A percentile compares a stretch with the other conserved stretches of the same genome.
phyloP scores from a whole-genome alignment of 495 filamentous ascomycete species.

The Podospora didyma region DNA sequence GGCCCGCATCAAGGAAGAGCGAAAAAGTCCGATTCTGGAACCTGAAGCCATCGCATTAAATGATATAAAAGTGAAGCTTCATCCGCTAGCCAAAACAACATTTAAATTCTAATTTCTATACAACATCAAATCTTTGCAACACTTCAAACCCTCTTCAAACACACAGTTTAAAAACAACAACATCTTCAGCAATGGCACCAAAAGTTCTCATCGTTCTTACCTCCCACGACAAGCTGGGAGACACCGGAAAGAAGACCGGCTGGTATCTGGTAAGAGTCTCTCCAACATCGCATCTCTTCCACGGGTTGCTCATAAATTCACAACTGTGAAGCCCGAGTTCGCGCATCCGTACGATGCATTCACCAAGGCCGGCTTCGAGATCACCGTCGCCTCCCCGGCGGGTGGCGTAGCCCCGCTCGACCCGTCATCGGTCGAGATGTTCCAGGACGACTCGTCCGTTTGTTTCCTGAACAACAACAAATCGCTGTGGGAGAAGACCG shows the following conservation, averaged over 20 bases:
- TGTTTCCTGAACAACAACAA: slow-evolving; percentile 52
- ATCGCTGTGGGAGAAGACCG: slow-evolving; percentile 60
- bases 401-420: slow-evolving; percentile 69
- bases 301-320: no score
- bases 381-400: slow-evolving; percentile 62
- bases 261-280: slow-evolving; percentile 62
- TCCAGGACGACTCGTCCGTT: slow-evolving; percentile 47
- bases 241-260: slow-evolving; percentile 53
- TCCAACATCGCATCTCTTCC: no score
- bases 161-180: no score
- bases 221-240: slow-evolving; percentile 52
- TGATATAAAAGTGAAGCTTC: no score
- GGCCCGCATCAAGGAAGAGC: no score
- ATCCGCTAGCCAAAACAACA: no score
- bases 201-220: slow-evolving; percentile 69
- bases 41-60: no score
- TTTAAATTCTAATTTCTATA: no score
- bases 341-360: slow-evolving; percentile 65
- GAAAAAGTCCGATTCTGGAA: no score
- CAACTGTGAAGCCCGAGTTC: slow-evolving; percentile 56
- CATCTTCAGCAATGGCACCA: slow-evolving; percentile 35
- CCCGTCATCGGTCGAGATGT: slow-evolving; percentile 56
- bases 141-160: no score
- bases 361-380: slow-evolving; percentile 40
- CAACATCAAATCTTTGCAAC: no score